Evolutionary conservation across 345 rosid genomes (phyloP).

Genomic region (Bruguiera gymnorhiza): DNA sequence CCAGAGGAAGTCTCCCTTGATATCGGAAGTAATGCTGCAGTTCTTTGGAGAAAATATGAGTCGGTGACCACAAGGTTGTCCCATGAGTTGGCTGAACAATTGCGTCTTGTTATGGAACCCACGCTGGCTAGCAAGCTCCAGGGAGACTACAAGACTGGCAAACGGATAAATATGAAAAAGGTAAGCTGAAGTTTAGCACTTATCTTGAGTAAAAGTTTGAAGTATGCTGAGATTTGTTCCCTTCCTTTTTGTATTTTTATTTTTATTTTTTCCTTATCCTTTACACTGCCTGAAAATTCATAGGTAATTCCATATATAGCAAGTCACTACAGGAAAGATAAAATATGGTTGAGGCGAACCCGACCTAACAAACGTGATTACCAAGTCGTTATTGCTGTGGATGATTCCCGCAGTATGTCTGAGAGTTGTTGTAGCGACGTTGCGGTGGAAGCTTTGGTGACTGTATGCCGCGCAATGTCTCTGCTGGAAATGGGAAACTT

Average conservation of each 20-base stretch:
- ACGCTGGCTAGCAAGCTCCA: slow-evolving; percentile 89
- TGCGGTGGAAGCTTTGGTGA: slow-evolving; percentile 89
- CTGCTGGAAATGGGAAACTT: slow-evolving; percentile 91
- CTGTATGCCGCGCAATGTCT: slow-evolving; percentile 89
- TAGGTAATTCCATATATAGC: slow-evolving; percentile 93
- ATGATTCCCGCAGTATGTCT: slow-evolving; percentile 92
- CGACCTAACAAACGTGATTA: slow-evolving; percentile 95
- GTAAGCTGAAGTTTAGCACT: slow-evolving; percentile 20
- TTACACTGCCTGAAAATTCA: slow-evolving; percentile 6
- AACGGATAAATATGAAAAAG: slow-evolving; percentile 96
- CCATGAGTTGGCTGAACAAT: slow-evolving; percentile 90
- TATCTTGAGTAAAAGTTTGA: neutral
- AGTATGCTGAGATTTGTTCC: neutral
- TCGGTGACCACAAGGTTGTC: slow-evolving; percentile 67
- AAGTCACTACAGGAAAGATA: slow-evolving; percentile 88
- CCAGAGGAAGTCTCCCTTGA: slow-evolving; percentile 42
- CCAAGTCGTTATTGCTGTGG: slow-evolving; percentile 88
- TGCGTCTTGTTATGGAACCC: slow-evolving; percentile 92
- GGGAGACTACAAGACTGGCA: slow-evolving; percentile 95
- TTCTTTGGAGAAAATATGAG: slow-evolving; percentile 83
- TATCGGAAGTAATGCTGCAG: slow-evolving; percentile 40
- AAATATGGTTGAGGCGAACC: slow-evolving; percentile 93
- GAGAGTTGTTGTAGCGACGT: slow-evolving; percentile 80
- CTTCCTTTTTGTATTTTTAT: neutral
- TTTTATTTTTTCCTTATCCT: neutral